Percentiles rank a stretch among this genome's conserved stretches.
phyloP scores from a whole-genome alignment of 352 stramenopile species.

The Phytopythium boreale region DNA sequence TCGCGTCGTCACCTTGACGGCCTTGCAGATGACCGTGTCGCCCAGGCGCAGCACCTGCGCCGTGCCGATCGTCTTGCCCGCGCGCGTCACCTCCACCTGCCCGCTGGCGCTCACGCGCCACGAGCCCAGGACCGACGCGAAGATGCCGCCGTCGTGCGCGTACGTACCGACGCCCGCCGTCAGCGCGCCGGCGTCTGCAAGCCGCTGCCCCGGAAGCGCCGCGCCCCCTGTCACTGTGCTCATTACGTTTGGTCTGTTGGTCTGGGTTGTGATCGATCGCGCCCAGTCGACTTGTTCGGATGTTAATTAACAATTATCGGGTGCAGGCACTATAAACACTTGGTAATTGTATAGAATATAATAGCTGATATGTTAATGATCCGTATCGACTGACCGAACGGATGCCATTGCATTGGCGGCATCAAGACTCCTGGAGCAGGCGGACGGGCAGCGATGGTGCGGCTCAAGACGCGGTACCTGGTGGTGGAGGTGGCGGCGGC shows the following conservation, averaged over 20 bases:
- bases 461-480: conserved; percentile 76
- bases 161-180: conserved; percentile 51
- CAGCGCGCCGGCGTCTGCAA: conserved; percentile 33
- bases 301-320: background rate
- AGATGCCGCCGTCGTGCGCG: conserved; percentile 58
- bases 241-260: conserved; percentile 5
- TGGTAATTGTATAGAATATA: background rate
- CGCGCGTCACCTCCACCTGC: conserved; percentile 46
- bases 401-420: background rate
- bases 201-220: conserved; percentile 55
- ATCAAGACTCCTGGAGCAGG: too few species aligned
- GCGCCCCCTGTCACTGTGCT: conserved; percentile 22
- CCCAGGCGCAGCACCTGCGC: conserved; percentile 66
- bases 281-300: background rate
- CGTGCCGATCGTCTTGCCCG: conserved; percentile 54
- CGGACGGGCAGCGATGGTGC: conserved; percentile 50
- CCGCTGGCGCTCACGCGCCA: conserved; percentile 33
- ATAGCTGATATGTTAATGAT: background rate
- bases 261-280: background rate
- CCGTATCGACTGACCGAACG: background rate
- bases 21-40: conserved; percentile 62
- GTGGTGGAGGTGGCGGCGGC: conserved; percentile 50
- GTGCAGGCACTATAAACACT: background rate
- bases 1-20: conserved; percentile 65
- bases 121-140: conserved; percentile 58